Evolutionary conservation across 108 stramenopile genomes (phyloP).

Genomic region (Pseudonitzschia pungens): DNA sequence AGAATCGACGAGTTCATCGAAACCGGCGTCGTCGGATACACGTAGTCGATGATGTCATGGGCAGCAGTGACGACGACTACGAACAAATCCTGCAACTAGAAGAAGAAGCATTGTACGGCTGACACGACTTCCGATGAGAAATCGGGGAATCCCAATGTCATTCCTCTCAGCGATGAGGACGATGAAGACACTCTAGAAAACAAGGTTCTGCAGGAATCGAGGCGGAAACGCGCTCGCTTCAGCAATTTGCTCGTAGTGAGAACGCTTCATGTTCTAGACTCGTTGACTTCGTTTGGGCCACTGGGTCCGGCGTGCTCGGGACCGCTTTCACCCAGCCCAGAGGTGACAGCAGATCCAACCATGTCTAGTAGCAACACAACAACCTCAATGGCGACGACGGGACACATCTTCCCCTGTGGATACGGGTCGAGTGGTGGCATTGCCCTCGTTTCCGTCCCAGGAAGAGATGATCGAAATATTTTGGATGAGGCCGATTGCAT

Average conservation of each 20-base stretch:
- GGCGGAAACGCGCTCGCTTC: constrained; percentile 31
- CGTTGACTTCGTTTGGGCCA: constrained; percentile 76
- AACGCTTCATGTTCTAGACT: constrained; percentile 65
- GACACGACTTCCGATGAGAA: constrained; percentile 23
- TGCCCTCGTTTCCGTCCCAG: constrained; percentile 66
- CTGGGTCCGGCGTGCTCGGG: constrained; percentile 73
- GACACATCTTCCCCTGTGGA: constrained; percentile 78
- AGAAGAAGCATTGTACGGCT: constrained; percentile 74
- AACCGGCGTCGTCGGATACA: background rate
- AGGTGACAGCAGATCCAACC: constrained; percentile 8
- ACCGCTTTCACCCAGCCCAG: constrained; percentile 33
- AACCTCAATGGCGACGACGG: constrained; percentile 35
- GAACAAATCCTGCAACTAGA: constrained; percentile 60
- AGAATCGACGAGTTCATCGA: background rate
- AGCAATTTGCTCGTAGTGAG: constrained; percentile 39
- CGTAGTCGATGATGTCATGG: background rate
- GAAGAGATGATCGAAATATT: constrained; percentile 70
- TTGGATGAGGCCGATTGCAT: constrained; percentile 69
- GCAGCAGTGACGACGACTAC: constrained; percentile 10
- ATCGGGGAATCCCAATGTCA: constrained; percentile 31
- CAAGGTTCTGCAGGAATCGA: background rate
- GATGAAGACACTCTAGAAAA: constrained; percentile 30
- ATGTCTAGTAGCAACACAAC: constrained; percentile 15
- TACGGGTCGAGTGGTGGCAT: constrained; percentile 79
- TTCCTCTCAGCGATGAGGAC: constrained; percentile 64